Evolutionary conservation across 176 grass and related monocot species (phyloP), one percentile per base, ranked within the genome.

Genomic region (Miscanthus lutarioriparius): DNA sequence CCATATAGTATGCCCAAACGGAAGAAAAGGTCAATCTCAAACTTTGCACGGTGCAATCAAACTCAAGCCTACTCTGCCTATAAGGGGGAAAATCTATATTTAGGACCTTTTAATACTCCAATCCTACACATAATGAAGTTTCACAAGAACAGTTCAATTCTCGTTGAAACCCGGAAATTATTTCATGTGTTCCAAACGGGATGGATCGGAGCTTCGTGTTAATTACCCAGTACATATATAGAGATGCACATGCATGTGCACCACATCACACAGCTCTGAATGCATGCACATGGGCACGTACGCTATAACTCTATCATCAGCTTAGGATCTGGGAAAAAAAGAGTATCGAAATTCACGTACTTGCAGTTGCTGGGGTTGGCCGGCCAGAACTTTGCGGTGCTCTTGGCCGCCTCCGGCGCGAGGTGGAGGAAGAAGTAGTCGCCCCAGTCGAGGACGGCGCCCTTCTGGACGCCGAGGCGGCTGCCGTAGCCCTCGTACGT

Each of bases 401-500:
- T 95, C 78, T 72, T 94, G 70, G 43, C 41, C 2, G 81, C 64
- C 26, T 72, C 85, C 70, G 95, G 95, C 70, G 59, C 61, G 83
- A 95, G 85, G 51, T 92, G 83, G 63, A 98, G 90, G 83, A 88
- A 98, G 68, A 83, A 98, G 93, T 98, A 98, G 83, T 98, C 95
- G 1, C 92, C 91, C 95, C 95, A 98, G 76, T 98, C 95, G 37
- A 98, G 93, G 56, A 82, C 45, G 40, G 92, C 92, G 66, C 80
- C 92, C 86, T 98, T 98, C 87, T 90, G 75, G 63, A 98, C 89
- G 10, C 95, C 95, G 8, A 98, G 37, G 13, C 92, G 87, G 87
- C 95, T 98, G 27, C 95, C 95, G 77, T 95, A 98, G 22, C 95
- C 95, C 72, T 89, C 95, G 78, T 98, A 98, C 33, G 95, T 95